Conservation (phyloP, 1,284 basidiomycete genomes). For the Sporisorium reilianum region DNA sequence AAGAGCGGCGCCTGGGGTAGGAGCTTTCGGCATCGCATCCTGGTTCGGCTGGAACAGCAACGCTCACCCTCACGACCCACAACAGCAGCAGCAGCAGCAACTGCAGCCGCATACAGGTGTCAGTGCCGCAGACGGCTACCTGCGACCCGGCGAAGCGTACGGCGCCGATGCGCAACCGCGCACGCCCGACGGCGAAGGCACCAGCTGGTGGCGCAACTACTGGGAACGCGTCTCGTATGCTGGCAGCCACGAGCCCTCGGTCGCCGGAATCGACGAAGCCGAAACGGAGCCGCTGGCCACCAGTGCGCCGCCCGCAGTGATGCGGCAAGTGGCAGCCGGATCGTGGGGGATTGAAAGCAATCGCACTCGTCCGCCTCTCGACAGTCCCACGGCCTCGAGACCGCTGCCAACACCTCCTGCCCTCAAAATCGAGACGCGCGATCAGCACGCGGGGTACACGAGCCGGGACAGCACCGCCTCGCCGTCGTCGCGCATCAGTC, state of each 20-base stretch:
- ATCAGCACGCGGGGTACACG: neutral
- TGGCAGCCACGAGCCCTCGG: conserved; percentile 29
- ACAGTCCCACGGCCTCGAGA: neutral
- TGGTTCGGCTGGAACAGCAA: conserved; percentile 37
- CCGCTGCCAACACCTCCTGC: conserved; percentile 5
- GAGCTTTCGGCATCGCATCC: conserved; percentile 34
- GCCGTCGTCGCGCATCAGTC: conserved; percentile 26
- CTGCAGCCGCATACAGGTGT: neutral
- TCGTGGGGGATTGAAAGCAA: conserved; percentile 27
- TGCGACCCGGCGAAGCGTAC: conserved; percentile 8
- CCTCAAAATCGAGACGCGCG: conserved; percentile 16
- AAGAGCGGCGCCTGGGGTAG: conserved; percentile 20
- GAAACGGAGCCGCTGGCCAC: conserved; percentile 13
- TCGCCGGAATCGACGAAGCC: conserved; percentile 18
- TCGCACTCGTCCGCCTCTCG: neutral
- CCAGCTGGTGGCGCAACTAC: conserved; percentile 41
- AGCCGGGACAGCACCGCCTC: conserved; percentile 17
- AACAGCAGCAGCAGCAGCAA: neutral
- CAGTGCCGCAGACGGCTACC: conserved; percentile 1
- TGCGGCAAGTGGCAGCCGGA: conserved; percentile 38
- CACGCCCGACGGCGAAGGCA: conserved; percentile 12
- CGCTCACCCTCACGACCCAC: neutral
- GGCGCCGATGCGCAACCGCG: conserved; percentile 1
- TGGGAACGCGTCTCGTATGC: conserved; percentile 34
- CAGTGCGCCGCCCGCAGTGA: conserved; percentile 10